Base-by-base conservation (phyloP, 164 flowering plant species). In the Annona cherimola region DNA sequence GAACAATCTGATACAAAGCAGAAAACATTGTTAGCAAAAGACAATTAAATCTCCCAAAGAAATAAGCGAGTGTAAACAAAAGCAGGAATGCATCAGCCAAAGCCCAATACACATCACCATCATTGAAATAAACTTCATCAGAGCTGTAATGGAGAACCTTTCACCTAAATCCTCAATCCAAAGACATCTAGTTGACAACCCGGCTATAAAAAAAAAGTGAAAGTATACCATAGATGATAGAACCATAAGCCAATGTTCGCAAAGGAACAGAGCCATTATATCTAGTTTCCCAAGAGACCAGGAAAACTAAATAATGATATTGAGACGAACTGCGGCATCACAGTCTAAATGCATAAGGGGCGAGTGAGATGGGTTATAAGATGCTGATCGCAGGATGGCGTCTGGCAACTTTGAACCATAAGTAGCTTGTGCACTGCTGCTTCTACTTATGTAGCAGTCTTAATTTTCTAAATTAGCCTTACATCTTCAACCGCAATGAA, bases 401-500 rank as follows among this genome's bases (percentile, higher is more conserved):
- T 50, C 57, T 50, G 57, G 57, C 57, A 50, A 50, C 14, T 50
- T 11, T 5, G 57, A 50, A 11, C 16, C 8, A 16, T 6, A 50
- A 50, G 57, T 50, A 11, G 14, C 14, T 50, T 50, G 57, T 16
- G 14, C 8, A 50, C 14, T 50, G 7, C 57, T n/a, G n/a, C n/a
- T n/a, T n/a, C n/a, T n/a, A 50, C 57, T 50, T 16, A 16, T 8
- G 57, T 50, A 50, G 2, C 2, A 8, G 14, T 50, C 2, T 11
- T 16, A 50, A 11, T 50, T 50, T 16, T 50, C 57, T 5, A 50
- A 18, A 63, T 11, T 14, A 67, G n/a, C 3, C 67, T 80, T 87
- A 95, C 99, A 95, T 93, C 85, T 90, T 95, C 78, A 95, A 71
- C 45, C 99, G 96, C 78, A 90, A 75, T 19, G 89, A 87, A 77